Evolutionary conservation across 352 stramenopile genomes (phyloP), one percentile per base, ranked within the genome.

Genomic region (Blastocystis hominis): DNA sequence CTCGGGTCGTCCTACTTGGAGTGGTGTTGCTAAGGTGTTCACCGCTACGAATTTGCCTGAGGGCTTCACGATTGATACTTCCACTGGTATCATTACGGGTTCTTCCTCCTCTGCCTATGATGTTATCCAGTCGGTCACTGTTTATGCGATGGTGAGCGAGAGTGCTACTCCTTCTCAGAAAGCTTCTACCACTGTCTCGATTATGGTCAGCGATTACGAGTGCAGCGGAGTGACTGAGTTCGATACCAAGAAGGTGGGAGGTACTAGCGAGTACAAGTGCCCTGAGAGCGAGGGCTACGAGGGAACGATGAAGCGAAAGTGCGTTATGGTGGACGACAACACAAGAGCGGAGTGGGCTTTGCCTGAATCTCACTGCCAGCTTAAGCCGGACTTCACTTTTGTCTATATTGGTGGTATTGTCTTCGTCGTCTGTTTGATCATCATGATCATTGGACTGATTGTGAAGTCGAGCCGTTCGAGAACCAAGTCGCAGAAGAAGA

Each of bases 371-470:
- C 36, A 64, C 30, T 80, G 70, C 44, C 70, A 80, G 70, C 13
- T 61, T 40, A 80, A 80, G 13, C 70, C 30, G 20, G 70, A 80
- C 42, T 80, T 50, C 54, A 80, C 70, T 15, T 80, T 80, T 46
- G 15, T 80, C 10, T 40, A 42, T n/a, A 80, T 80, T 46, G 62
- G 38, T 64, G 44, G 36, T 46, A 40, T 62, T 20, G 55, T 80
- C 46, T 30, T 80, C 30, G 70, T 80, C 3, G 70, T 80, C 42
- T 80, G 70, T 64, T 47, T 80, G 46, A 62, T 80, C 50, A 24
- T 80, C 50, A 34, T 62, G 10, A 44, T 80, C 0, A 80, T 80
- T 64, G 70, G 70, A 5, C 63, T 42, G 17, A 42, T 50, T 46
- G 70, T 80, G 7, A 80, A 64, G 70, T 64, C 20, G 6, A 47